Evolutionary conservation across 257 asterid genomes (phyloP).

Genomic region (Parsonsia alboflavescens): DNA sequence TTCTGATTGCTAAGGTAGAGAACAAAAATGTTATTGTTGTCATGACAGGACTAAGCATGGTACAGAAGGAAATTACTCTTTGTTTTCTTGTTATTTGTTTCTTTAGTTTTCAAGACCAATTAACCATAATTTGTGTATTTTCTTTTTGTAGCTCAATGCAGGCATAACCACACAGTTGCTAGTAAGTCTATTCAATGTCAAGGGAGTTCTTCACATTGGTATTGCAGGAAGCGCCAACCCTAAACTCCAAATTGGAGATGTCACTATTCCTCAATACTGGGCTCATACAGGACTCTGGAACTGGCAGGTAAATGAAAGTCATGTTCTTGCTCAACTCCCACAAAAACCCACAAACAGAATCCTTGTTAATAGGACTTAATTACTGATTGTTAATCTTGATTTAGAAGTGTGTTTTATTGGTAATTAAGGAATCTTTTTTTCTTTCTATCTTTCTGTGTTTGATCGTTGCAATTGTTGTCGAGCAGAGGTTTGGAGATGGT

Average conservation of each 20-base stretch:
- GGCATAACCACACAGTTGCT: constrained; percentile 47
- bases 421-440: not conserved
- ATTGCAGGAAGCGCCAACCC: constrained; percentile 56
- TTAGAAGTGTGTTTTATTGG: not conserved
- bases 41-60: constrained; percentile 30
- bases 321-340: no score
- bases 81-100: not conserved
- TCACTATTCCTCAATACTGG: constrained; percentile 47
- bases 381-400: no score
- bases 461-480: not conserved
- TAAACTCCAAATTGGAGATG: constrained; percentile 42
- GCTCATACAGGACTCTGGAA: constrained; percentile 52
- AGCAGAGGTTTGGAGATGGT: constrained; percentile 54
- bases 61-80: not conserved
- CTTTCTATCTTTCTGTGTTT: not conserved
- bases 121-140: not conserved
- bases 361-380: no score
- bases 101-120: not conserved
- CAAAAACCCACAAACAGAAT: no score
- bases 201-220: constrained; percentile 55
- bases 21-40: constrained; percentile 20
- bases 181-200: constrained; percentile 37
- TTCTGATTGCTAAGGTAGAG: constrained; percentile 19
- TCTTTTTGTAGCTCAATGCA: constrained; percentile 39
- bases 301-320: constrained; percentile 44